Base-by-base conservation (phyloP, 441 rosid genomes). In the Kokia cookei region DNA sequence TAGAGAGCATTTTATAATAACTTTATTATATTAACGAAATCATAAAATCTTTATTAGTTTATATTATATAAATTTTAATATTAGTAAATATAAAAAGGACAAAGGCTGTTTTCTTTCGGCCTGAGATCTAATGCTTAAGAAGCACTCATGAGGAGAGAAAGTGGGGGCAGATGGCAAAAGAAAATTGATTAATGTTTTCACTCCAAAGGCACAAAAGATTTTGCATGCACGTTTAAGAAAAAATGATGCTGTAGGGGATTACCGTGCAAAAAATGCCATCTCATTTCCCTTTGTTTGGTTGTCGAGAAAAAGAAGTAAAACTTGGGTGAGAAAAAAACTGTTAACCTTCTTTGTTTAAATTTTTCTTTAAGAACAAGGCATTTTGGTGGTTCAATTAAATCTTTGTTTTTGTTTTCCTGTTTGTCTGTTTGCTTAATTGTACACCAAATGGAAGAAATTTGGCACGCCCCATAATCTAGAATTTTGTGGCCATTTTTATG, bases 101-200 rank as follows among this genome's bases (percentile, higher is more conserved):
- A 32, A 32, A 32, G 37, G 1, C 37, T 4, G 37, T 1, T 32
- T 4, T 32, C 37, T 32, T 32, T 32, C 6, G 37, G 37, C 37
- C 37, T 12, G 32, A 57, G 32, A 14, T 26, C 61, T 57, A 57
- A 66, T 66, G 50, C 73, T 55, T 70, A 55, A 70, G 17, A 37
- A 12, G 19, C 51, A 55, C 53, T 55, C 64, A 35, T 69, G 0
- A 11, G 24, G 35, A 47, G 74, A 40, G 65, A 59, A 45, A 22
- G 29, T 9, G 29, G 27, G 70, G 69, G 7, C 60, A 22, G 5
- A 22, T 10, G 71, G 66, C 40, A 24, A 59, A 24, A n/a, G 3
- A 48, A 67, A 48, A 50, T 53, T 62, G 60, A 61, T 72, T 60
- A 69, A 73, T 62, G 50, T 62, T 73, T 71, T 71, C 63, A 70